Evolutionary conservation across 2,329 filamentous ascomycete species (phyloP).

Genomic region (Tolypocladium ophioglossoides): DNA sequence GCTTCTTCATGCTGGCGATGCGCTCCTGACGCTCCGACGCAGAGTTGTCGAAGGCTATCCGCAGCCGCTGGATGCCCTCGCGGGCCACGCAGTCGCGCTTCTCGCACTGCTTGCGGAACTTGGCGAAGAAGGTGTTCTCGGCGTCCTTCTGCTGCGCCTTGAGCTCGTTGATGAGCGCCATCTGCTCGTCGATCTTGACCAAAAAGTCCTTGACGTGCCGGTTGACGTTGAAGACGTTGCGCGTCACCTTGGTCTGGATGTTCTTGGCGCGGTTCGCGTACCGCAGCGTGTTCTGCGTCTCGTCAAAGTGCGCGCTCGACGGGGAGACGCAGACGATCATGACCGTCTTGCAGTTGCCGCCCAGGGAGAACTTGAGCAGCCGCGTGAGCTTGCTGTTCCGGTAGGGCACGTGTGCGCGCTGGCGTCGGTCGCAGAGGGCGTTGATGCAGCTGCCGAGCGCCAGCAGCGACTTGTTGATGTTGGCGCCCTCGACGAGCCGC

Average conservation of each 20-base stretch:
- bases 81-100: constrained; percentile 67
- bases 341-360: constrained; percentile 96
- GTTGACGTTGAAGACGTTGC: constrained; percentile 98
- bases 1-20: constrained; percentile 66
- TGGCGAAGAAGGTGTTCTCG: constrained; percentile 70
- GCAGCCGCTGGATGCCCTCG: constrained; percentile 72
- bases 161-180: constrained; percentile 91
- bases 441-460: constrained; percentile 97
- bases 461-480: constrained; percentile 97
- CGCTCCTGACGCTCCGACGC: constrained; percentile 69
- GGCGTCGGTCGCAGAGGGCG: constrained; percentile 84
- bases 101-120: constrained; percentile 83
- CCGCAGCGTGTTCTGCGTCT: constrained; percentile 94
- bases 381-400: constrained; percentile 95
- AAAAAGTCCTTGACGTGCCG: constrained; percentile 98
- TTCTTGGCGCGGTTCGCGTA: constrained; percentile 98
- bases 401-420: constrained; percentile 91
- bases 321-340: constrained; percentile 99
- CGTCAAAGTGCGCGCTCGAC: constrained; percentile 92
- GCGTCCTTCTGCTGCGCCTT: constrained; percentile 87
- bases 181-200: constrained; percentile 98
- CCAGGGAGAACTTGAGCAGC: constrained; percentile 90
- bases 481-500: constrained; percentile 83
- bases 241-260: constrained; percentile 98
- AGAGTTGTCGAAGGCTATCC: constrained; percentile 75